Evolutionary conservation across 2,329 filamentous ascomycete species (phyloP).

Genomic region (Fusarium drepaniforme): DNA sequence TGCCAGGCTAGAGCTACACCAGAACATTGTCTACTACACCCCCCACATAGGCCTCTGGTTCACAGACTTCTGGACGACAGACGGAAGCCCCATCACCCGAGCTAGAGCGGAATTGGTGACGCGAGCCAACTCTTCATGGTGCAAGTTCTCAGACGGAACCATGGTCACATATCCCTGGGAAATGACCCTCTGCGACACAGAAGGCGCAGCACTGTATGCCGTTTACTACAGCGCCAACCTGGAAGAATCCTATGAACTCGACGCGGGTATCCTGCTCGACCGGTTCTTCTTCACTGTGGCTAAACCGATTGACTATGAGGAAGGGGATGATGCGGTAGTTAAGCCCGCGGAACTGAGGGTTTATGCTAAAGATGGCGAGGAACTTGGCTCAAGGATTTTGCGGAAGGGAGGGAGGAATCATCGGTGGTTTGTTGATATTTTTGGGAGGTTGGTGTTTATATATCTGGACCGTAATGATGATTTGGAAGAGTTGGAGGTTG

Average conservation of each 20-base stretch:
- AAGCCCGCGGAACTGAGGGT: background rate
- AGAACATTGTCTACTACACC: background rate
- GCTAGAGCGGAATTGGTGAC: background rate
- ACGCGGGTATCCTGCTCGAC: conserved; percentile 10
- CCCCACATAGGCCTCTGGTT: background rate
- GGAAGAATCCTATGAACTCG: background rate
- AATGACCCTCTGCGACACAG: background rate
- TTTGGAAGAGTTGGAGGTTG: background rate
- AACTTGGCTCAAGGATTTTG: background rate
- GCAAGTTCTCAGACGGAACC: conserved; percentile 5
- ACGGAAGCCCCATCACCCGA: background rate
- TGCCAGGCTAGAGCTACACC: background rate
- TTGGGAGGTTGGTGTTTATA: conserved; percentile 10
- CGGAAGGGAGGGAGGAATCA: background rate
- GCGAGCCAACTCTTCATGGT: background rate
- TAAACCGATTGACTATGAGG: background rate
- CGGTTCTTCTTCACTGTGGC: conserved; percentile 20
- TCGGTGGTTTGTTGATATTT: conserved; percentile 15
- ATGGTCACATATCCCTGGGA: background rate
- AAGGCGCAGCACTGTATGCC: background rate
- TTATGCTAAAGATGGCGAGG: conserved; percentile 16
- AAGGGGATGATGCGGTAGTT: background rate
- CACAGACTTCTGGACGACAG: background rate
- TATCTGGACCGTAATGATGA: background rate
- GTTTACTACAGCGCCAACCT: background rate